phyloP scores from a whole-genome alignment of 2,329 filamentous ascomycete genomes.

The Cytospora leucostoma region DNA sequence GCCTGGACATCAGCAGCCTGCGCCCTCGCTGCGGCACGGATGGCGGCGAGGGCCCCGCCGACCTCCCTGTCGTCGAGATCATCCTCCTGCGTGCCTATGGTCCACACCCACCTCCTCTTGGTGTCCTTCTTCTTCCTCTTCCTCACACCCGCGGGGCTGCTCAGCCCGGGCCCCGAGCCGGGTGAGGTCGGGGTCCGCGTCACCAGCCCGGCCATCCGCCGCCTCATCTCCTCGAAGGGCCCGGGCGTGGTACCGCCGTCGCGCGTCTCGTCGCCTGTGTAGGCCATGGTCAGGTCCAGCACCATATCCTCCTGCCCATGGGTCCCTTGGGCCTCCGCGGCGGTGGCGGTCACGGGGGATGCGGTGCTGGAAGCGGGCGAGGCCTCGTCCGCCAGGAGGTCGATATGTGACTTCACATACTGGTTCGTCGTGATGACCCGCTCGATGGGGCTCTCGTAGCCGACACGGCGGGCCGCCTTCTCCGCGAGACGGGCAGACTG shows the following conservation, averaged over 20 bases:
- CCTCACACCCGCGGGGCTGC: constrained; percentile 50
- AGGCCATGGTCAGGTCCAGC: constrained; percentile 53
- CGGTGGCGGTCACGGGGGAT: constrained; percentile 25
- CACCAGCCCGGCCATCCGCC: constrained; percentile 54
- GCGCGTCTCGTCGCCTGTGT: constrained; percentile 55
- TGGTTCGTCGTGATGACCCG: constrained; percentile 65
- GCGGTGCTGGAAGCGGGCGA: constrained; percentile 49
- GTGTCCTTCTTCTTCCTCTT: constrained; percentile 61
- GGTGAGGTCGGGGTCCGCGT: constrained; percentile 46
- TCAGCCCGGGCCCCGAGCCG: constrained; percentile 33
- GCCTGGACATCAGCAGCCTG: constrained; percentile 34
- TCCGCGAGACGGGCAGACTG: constrained; percentile 57
- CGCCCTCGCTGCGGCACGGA: constrained; percentile 35
- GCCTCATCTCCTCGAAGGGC: constrained; percentile 64
- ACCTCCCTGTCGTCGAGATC: constrained; percentile 47
- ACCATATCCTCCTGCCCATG: constrained; percentile 37
- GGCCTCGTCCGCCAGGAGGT: constrained; percentile 59
- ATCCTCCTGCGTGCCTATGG: constrained; percentile 56
- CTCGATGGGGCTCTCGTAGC: constrained; percentile 63
- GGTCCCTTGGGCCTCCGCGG: neutral
- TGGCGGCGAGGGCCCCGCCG: constrained; percentile 46
- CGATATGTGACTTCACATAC: constrained; percentile 65
- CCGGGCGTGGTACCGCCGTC: constrained; percentile 65
- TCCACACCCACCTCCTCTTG: constrained; percentile 67
- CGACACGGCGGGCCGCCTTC: constrained; percentile 57